Evolutionary conservation across 1,139 yeast genomes (phyloP).

Genomic region (Hansenula sp.): DNA sequence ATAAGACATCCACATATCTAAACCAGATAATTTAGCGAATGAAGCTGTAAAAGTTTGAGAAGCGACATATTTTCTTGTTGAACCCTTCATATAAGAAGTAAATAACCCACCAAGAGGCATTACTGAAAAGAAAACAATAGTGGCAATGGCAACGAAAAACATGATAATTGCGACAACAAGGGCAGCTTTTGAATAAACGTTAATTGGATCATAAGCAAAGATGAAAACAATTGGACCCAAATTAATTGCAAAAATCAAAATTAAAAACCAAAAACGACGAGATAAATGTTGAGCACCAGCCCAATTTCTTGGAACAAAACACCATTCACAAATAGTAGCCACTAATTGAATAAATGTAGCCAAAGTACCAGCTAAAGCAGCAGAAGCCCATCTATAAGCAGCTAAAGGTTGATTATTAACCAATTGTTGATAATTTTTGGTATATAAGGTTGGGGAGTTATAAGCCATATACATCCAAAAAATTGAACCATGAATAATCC

Average conservation of each 20-base stretch:
- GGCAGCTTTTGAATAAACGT: conserved; percentile 68
- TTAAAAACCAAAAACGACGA: conserved; percentile 77
- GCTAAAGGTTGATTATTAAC: conserved; percentile 80
- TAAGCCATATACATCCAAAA: conserved; percentile 95
- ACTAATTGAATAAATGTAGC: conserved; percentile 77
- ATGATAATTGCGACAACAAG: conserved; percentile 81
- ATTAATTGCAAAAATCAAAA: conserved; percentile 63
- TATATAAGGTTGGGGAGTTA: conserved; percentile 88
- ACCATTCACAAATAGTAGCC: conserved; percentile 93
- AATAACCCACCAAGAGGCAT: conserved; percentile 98
- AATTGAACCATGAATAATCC: conserved; percentile 87
- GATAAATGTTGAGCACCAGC: conserved; percentile 97
- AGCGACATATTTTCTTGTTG: conserved; percentile 86
- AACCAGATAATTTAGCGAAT: conserved; percentile 72
- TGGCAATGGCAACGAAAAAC: conserved; percentile 82
- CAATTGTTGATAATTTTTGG: conserved; percentile 79
- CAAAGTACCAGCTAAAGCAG: conserved; percentile 88
- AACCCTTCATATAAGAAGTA: conserved; percentile 86
- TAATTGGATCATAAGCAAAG: conserved; percentile 75
- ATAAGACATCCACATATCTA: conserved; percentile 96
- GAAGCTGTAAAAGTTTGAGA: conserved; percentile 96
- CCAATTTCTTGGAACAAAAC: conserved; percentile 97
- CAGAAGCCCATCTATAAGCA: conserved; percentile 88
- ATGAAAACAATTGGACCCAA: conserved; percentile 85
- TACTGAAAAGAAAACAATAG: conserved; percentile 79